Evolutionary conservation across 2,329 filamentous ascomycete species (phyloP).

Genomic region (Aaosphaeria pasadenensis): DNA sequence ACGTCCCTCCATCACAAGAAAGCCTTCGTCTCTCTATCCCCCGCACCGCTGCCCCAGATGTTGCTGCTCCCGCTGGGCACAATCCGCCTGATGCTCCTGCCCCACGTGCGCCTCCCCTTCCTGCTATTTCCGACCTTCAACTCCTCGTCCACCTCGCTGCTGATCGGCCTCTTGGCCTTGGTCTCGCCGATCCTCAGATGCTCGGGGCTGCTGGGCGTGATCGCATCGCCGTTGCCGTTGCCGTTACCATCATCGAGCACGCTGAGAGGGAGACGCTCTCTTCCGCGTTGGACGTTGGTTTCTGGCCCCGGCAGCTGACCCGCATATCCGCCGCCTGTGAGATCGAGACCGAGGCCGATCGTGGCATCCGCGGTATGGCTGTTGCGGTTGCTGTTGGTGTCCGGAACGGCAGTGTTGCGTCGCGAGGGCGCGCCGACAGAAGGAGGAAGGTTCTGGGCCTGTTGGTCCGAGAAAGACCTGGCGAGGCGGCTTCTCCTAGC

Average conservation of each 20-base stretch:
- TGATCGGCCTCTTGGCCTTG: constrained; percentile 11
- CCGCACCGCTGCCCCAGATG: constrained; percentile 2
- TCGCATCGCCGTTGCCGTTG: not conserved
- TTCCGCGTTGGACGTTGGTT: too few species aligned
- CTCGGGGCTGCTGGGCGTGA: not conserved
- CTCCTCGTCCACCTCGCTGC: constrained; percentile 8
- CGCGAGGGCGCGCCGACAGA: not conserved
- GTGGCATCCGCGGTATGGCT: not conserved
- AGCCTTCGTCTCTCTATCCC: constrained; percentile 9
- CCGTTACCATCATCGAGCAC: constrained; percentile 9
- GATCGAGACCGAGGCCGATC: not conserved
- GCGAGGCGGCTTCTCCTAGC: constrained; percentile 6
- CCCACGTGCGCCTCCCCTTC: constrained; percentile 19
- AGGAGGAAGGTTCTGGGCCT: not conserved
- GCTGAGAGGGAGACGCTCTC: constrained; percentile 6
- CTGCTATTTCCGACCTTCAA: constrained; percentile 1
- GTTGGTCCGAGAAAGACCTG: not conserved
- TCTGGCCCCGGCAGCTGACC: not conserved
- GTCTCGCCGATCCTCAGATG: not conserved
- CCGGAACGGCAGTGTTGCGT: not conserved
- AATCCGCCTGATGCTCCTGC: constrained; percentile 17
- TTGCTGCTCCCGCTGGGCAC: constrained; percentile 4
- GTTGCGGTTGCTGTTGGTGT: not conserved
- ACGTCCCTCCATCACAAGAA: constrained; percentile 12
- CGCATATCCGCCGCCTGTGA: not conserved